Evolutionary conservation across 768 basidiomycete species (phyloP).

Genomic region (Strobilomyces echinocephalus): DNA sequence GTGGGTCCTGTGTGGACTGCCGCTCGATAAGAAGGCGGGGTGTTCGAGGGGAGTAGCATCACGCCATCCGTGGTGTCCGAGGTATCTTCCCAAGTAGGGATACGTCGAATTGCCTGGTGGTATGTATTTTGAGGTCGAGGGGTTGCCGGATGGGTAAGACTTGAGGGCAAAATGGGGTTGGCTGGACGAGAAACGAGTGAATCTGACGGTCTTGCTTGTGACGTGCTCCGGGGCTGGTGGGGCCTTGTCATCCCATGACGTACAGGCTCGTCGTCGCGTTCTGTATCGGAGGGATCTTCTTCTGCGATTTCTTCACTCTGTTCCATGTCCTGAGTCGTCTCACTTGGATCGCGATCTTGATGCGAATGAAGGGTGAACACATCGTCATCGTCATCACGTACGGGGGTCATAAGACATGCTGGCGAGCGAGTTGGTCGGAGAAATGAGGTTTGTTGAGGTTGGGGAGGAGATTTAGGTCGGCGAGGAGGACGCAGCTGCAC

Average conservation of each 20-base stretch:
- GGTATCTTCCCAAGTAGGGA: constrained; percentile 33
- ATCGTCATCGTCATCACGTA: constrained; percentile 37
- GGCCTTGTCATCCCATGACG: constrained; percentile 1
- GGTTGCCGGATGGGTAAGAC: constrained; percentile 26
- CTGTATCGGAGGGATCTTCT: constrained; percentile 16
- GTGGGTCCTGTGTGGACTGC: constrained; percentile 30
- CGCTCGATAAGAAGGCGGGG: constrained; percentile 48
- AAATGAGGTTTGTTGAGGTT: constrained; percentile 12
- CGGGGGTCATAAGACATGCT: constrained; percentile 22
- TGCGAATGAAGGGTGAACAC: constrained; percentile 42
- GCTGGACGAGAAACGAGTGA: constrained; percentile 10
- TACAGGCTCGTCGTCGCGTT: constrained; percentile 18
- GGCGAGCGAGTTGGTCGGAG: constrained; percentile 22
- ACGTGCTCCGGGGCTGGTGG: constrained; percentile 7
- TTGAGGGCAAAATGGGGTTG: constrained; percentile 26
- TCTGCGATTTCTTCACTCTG: constrained; percentile 12
- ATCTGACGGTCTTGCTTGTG: constrained; percentile 10
- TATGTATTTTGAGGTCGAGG: constrained; percentile 24
- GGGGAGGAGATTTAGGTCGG: constrained; percentile 17
- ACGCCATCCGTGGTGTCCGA: constrained; percentile 35
- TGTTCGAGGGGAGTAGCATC: constrained; percentile 34
- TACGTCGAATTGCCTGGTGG: constrained; percentile 9
- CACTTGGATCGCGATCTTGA: constrained; percentile 32
- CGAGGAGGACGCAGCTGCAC: constrained; percentile 10
- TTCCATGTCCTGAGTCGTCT: constrained; percentile 16